These are phyloP conservation scores for Mercurialis annua DNA, from an alignment of 345 rosid genomes.

Conservation along the genomic window DNA sequence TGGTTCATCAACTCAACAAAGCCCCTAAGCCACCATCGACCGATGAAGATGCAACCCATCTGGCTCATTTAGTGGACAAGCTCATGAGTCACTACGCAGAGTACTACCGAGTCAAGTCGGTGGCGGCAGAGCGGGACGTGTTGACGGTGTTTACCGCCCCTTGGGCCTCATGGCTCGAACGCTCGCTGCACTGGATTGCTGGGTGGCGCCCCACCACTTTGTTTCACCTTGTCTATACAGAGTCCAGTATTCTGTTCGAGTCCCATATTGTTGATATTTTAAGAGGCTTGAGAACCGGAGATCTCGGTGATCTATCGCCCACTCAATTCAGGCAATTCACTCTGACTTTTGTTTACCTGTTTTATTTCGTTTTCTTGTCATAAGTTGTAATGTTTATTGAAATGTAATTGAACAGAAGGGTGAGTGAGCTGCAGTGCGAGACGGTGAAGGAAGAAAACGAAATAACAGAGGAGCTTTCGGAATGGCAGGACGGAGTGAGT, in stretches of 20 bases:
- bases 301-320: slow-evolving; percentile 81
- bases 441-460: slow-evolving; percentile 83
- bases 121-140: slow-evolving; percentile 48
- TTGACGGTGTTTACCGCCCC: slow-evolving; percentile 54
- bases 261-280: slow-evolving; percentile 69
- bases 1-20: slow-evolving; percentile 48
- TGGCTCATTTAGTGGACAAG: slow-evolving; percentile 39
- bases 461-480: slow-evolving; percentile 61
- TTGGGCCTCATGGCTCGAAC: slow-evolving; percentile 75
- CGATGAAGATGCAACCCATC: slow-evolving; percentile 27
- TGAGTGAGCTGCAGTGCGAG: slow-evolving; percentile 85
- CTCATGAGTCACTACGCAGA: slow-evolving; percentile 54
- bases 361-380: too few species aligned
- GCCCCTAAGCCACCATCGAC: slow-evolving; percentile 40
- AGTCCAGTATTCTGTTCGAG: slow-evolving; percentile 75
- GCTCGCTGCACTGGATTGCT: slow-evolving; percentile 77
- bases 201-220: slow-evolving; percentile 82
- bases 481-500: slow-evolving; percentile 70
- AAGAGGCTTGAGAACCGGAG: slow-evolving; percentile 61
- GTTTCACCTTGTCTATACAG: slow-evolving; percentile 77
- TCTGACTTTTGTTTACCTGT: too few species aligned
- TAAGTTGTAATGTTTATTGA: too few species aligned
- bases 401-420: slow-evolving; percentile 47
- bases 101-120: slow-evolving; percentile 48
- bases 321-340: slow-evolving; percentile 70